phyloP scores from a whole-genome alignment of 768 basidiomycete genomes.

The Phaffia tasmanica region DNA sequence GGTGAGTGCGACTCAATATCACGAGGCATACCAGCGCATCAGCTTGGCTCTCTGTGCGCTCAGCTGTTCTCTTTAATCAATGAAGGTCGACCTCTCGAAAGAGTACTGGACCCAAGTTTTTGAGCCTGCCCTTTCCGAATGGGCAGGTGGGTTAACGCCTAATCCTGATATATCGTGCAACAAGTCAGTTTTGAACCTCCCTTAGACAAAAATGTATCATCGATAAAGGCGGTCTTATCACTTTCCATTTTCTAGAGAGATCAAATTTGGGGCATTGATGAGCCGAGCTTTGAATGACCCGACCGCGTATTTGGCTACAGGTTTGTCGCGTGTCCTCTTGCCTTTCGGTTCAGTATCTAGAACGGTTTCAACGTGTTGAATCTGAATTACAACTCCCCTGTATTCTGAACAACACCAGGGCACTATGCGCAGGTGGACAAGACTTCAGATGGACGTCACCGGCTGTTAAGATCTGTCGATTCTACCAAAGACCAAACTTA shows the following conservation, averaged over 20 bases:
- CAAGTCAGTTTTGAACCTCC: constrained; percentile 42
- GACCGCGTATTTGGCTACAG: constrained; percentile 65
- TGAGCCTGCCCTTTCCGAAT: constrained; percentile 64
- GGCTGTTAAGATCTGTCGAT: constrained; percentile 46
- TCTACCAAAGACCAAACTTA: constrained; percentile 78
- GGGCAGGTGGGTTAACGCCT: constrained; percentile 71
- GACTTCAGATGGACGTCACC: constrained; percentile 37
- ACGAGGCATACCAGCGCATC: too few species aligned
- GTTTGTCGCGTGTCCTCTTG: constrained; percentile 38
- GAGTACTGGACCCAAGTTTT: constrained; percentile 91
- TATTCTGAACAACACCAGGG: constrained; percentile 42
- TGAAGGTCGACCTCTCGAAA: constrained; percentile 68
- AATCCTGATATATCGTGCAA: constrained; percentile 94
- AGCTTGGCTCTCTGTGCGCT: too few species aligned
- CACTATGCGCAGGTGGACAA: constrained; percentile 73
- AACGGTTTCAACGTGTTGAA: neutral
- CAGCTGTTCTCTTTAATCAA: constrained; percentile 5
- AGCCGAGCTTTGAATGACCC: constrained; percentile 45
- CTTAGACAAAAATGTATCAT: neutral
- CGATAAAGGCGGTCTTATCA: neutral
- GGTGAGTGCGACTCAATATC: constrained; percentile 41
- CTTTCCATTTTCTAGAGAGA: constrained; percentile 47
- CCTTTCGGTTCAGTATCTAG: neutral
- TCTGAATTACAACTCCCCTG: neutral
- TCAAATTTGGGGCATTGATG: constrained; percentile 79